phyloP scores from a whole-genome alignment of 495 filamentous ascomycete genomes.

The Aspergillus carlsbadensis region DNA sequence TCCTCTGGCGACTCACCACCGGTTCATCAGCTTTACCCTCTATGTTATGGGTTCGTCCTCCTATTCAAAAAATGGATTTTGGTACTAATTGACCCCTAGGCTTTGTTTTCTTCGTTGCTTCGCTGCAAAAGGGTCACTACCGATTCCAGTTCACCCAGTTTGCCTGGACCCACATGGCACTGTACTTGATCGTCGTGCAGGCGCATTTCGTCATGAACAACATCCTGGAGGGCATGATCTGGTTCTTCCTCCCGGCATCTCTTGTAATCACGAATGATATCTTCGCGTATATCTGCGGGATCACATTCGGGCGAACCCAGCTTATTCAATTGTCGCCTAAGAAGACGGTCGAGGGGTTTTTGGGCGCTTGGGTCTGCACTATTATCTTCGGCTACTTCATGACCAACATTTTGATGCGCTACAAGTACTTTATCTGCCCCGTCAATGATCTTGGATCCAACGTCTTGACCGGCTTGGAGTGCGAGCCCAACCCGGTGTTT shows the following conservation, averaged over 20 bases:
- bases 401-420: constrained; percentile 84
- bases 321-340: constrained; percentile 98
- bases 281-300: constrained; percentile 96
- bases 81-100: constrained; percentile 47
- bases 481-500: constrained; percentile 92
- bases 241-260: constrained; percentile 96
- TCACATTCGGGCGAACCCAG: constrained; percentile 94
- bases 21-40: constrained; percentile 97
- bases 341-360: constrained; percentile 98
- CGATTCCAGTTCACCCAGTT: constrained; percentile 99
- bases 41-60: constrained; percentile 80
- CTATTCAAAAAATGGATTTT: not conserved
- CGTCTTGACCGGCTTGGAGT: constrained; percentile 85
- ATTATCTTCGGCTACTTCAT: constrained; percentile 79
- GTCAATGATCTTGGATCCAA: constrained; percentile 95
- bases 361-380: constrained; percentile 96
- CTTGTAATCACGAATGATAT: constrained; percentile 99
- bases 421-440: constrained; percentile 97
- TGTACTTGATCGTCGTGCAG: constrained; percentile 96
- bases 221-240: constrained; percentile 99
- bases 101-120: constrained; percentile 97
- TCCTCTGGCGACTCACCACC: constrained; percentile 93
- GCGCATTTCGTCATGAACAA: constrained; percentile 99
- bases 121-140: constrained; percentile 94
- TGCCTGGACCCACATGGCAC: constrained; percentile 98